phyloP scores from a whole-genome alignment of 768 basidiomycete species.

The Pleurotus salmoneostramineus region DNA sequence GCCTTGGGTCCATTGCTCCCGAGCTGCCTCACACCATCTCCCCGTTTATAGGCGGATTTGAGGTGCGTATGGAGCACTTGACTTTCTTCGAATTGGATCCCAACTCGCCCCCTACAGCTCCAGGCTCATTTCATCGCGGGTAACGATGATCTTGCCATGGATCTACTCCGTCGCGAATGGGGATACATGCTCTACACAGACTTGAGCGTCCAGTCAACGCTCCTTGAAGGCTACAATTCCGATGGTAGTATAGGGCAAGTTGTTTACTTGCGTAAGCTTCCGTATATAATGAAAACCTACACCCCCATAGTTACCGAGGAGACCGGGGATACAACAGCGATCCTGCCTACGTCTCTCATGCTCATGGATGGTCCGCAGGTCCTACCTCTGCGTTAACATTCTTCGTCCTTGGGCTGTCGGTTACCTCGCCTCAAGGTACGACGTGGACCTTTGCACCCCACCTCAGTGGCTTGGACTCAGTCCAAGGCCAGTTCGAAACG shows the following conservation, averaged over 20 bases:
- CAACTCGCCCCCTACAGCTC: conserved; percentile 25
- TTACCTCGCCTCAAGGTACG: conserved; percentile 43
- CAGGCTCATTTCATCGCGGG: conserved; percentile 57
- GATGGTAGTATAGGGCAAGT: conserved; percentile 52
- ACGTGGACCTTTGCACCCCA: conserved; percentile 48
- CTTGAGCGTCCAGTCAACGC: conserved; percentile 50
- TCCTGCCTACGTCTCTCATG: conserved; percentile 54
- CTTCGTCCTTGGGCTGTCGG: conserved; percentile 50
- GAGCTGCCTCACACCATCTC: conserved; percentile 57
- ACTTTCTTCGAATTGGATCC: not conserved
- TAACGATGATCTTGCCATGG: conserved; percentile 47
- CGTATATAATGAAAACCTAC: not conserved
- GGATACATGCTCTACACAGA: conserved; percentile 58
- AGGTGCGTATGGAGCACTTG: conserved; percentile 29
- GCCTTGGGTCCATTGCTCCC: conserved; percentile 46
- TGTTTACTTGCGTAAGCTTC: not conserved
- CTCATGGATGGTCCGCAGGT: conserved; percentile 58
- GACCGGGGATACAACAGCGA: conserved; percentile 55
- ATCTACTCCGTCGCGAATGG: conserved; percentile 51
- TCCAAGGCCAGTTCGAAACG: conserved; percentile 52
- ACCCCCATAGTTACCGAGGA: conserved; percentile 39
- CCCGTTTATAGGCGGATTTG: conserved; percentile 56
- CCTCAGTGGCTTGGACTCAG: conserved; percentile 30
- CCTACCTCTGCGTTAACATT: conserved; percentile 55
- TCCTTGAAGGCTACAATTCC: conserved; percentile 55